A percentile compares a stretch with the other conserved stretches of the same genome.
These are phyloP conservation scores for Helenozyma rhizophorensis DNA, from an alignment of 805 yeast genomes.

Conservation along the genomic window DNA sequence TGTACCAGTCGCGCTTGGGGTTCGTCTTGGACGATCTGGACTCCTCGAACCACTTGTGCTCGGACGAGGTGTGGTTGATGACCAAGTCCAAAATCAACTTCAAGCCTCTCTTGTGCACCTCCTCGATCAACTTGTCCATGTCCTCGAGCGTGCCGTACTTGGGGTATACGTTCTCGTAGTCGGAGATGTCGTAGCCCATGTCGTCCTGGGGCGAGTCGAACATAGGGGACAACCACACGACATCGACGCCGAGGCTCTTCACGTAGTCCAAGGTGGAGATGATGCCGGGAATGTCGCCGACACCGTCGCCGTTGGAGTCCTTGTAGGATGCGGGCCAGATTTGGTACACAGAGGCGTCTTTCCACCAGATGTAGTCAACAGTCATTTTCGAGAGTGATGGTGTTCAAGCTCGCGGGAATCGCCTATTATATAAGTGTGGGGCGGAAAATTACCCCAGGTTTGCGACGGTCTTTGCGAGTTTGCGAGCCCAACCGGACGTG, in stretches of 20 bases:
- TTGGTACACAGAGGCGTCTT: slow-evolving; percentile 52
- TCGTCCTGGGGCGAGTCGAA: slow-evolving; percentile 57
- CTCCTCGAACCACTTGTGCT: slow-evolving; percentile 57
- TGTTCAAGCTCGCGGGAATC: no score
- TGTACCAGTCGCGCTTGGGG: slow-evolving; percentile 59
- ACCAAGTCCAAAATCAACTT: slow-evolving; percentile 52
- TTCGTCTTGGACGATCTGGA: slow-evolving; percentile 46
- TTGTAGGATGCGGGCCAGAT: slow-evolving; percentile 59
- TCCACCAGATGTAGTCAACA: slow-evolving; percentile 44
- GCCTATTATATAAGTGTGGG: no score
- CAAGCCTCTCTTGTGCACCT: slow-evolving; percentile 46
- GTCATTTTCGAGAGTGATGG: slow-evolving; percentile 15
- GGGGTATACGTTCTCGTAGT: slow-evolving; percentile 49
- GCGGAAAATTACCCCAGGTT: no score
- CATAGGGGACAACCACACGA: slow-evolving; percentile 56
- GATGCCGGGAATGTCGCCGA: slow-evolving; percentile 56
- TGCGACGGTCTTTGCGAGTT: no score
- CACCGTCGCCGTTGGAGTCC: slow-evolving; percentile 56
- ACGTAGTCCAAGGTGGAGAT: slow-evolving; percentile 48
- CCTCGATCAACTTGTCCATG: slow-evolving; percentile 45
- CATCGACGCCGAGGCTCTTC: slow-evolving; percentile 45
- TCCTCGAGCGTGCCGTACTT: slow-evolving; percentile 53
- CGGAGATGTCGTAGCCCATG: slow-evolving; percentile 59
- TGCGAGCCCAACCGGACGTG: no score
- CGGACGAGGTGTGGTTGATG: slow-evolving; percentile 53